A percentile compares a stretch with the other conserved stretches of the same genome.
These are phyloP conservation scores for Wickerhamomyces canadensis DNA, from an alignment of 805 yeast species.

Conservation along the genomic window DNA sequence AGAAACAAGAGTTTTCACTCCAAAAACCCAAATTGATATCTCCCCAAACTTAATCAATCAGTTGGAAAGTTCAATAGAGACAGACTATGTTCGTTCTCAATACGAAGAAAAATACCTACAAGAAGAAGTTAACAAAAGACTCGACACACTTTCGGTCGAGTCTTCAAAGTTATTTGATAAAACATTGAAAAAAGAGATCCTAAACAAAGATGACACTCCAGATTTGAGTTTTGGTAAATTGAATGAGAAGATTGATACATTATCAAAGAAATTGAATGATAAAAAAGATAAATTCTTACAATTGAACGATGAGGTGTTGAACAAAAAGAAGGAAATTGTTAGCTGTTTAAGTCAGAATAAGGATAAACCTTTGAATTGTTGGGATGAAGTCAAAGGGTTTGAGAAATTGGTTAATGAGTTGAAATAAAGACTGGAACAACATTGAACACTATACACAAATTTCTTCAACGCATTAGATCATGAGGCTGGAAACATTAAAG, in stretches of 20 bases:
- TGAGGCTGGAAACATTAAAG: too few relatives aligned
- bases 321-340: conserved; percentile 45
- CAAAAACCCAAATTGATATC: conserved; percentile 63
- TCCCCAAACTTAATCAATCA: conserved; percentile 58
- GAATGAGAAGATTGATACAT: conserved; percentile 37
- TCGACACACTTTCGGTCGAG: conserved; percentile 47
- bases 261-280: conserved; percentile 31
- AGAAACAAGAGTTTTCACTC: conserved; percentile 61
- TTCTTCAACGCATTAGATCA: too few relatives aligned
- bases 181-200: conserved; percentile 38
- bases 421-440: conserved; percentile 18
- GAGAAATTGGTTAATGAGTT: conserved; percentile 50
- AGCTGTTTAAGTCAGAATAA: conserved; percentile 55
- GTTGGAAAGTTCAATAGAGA: conserved; percentile 56
- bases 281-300: conserved; percentile 30
- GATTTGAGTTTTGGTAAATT: conserved; percentile 26
- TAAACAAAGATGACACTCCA: conserved; percentile 28
- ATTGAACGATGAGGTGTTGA: conserved; percentile 35
- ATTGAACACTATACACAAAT: not conserved
- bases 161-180: conserved; percentile 47
- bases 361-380: conserved; percentile 70
- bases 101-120: conserved; percentile 61
- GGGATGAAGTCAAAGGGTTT: conserved; percentile 73
- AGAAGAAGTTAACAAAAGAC: conserved; percentile 54
- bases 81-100: conserved; percentile 68